Percentiles rank a stretch among this genome's conserved stretches.
These are phyloP conservation scores for Sclerotinia trifoliorum DNA, from an alignment of 2,329 filamentous ascomycete genomes.

Conservation along the genomic window DNA sequence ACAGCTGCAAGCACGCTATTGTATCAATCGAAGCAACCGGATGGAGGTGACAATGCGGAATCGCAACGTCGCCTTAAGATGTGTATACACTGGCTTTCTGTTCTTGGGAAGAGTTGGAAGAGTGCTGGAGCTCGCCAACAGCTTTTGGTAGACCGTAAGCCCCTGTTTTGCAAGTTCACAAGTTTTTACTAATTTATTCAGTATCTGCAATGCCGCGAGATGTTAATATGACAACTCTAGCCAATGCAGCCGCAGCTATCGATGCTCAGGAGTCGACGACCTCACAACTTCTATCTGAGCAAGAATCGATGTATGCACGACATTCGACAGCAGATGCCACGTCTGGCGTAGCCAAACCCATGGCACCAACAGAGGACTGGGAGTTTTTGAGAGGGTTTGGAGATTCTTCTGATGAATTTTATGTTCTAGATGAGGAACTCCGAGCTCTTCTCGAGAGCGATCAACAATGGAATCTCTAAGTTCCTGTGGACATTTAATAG, in stretches of 20 bases:
- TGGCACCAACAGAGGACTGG: conserved; percentile 32
- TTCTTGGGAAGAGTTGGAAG: conserved; percentile 38
- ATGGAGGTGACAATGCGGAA: conserved; percentile 25
- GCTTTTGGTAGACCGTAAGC: conserved; percentile 36
- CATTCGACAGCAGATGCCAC: background rate
- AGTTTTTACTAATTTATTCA: conserved; percentile 21
- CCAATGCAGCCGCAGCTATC: background rate
- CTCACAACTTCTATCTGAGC: conserved; percentile 10
- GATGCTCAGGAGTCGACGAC: conserved; percentile 7
- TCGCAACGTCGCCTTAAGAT: conserved; percentile 32
- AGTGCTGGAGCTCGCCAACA: conserved; percentile 37
- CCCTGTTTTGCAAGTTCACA: conserved; percentile 28
- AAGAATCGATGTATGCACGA: conserved; percentile 4
- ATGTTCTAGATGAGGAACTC: conserved; percentile 36
- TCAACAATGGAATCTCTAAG: conserved; percentile 18
- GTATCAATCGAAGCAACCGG: conserved; percentile 31
- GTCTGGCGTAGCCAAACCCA: background rate
- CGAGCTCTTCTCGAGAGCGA: conserved; percentile 33
- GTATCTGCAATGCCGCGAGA: conserved; percentile 20
- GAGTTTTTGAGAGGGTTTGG: conserved; percentile 37
- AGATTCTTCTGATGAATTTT: conserved; percentile 38
- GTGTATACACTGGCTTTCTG: conserved; percentile 38
- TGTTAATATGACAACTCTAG: conserved; percentile 16
- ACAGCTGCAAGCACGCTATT: conserved; percentile 36
- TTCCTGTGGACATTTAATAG: background rate